Percentiles rank a stretch among this genome's conserved stretches.
These are phyloP conservation scores for Tylopilus plumbeoviolaceoides DNA, from an alignment of 768 basidiomycete species.

Conservation along the genomic window DNA sequence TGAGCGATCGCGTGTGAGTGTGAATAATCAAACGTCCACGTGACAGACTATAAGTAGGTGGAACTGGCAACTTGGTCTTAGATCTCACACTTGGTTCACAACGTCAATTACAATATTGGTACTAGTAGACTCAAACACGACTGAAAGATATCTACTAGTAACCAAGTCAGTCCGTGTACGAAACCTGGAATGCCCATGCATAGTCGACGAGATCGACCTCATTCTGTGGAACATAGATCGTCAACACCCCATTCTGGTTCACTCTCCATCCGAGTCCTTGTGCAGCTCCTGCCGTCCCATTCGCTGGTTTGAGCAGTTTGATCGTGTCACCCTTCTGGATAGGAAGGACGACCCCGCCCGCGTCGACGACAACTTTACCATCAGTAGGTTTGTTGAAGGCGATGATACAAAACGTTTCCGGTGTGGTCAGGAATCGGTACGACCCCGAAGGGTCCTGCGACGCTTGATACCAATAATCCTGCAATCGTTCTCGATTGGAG, in stretches of 20 bases:
- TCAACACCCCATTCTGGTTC: conserved; percentile 26
- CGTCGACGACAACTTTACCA: conserved; percentile 33
- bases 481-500: background rate
- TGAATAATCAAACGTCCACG: too few relatives aligned
- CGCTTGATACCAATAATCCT: conserved; percentile 50
- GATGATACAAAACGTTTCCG: conserved; percentile 47
- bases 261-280: conserved; percentile 30
- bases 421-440: conserved; percentile 48
- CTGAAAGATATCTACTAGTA: too few relatives aligned
- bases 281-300: background rate
- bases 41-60: too few relatives aligned
- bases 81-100: too few relatives aligned
- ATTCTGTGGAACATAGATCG: conserved; percentile 20
- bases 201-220: conserved; percentile 9
- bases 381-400: conserved; percentile 36
- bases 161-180: too few relatives aligned
- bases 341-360: conserved; percentile 36
- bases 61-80: too few relatives aligned
- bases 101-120: too few relatives aligned
- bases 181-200: too few relatives aligned
- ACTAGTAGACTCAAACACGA: too few relatives aligned
- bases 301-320: conserved; percentile 34
- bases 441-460: conserved; percentile 34
- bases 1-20: too few relatives aligned
- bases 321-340: conserved; percentile 42